Evolutionary conservation across 2,329 filamentous ascomycete genomes (phyloP), one percentile per base, ranked within the genome.

Genomic region (Neoascochyta sp.): DNA sequence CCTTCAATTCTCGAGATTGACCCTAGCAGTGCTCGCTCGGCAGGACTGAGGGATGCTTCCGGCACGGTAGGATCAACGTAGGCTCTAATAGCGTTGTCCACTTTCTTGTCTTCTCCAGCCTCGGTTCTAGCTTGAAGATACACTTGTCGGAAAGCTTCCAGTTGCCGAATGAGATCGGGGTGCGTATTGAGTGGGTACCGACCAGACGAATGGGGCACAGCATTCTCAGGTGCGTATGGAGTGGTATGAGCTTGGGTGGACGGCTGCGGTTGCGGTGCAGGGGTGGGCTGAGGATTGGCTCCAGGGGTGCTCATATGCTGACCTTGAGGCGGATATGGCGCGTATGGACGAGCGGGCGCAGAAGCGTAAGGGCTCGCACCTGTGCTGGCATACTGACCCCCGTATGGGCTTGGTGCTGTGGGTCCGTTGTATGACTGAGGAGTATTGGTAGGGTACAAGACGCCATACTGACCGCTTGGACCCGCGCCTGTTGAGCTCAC

Each of bases 11-110:
- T 42, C 15, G 41, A 38, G 16, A 62, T 54, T 3, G 54, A 42
- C 11, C 29, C 32, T n/a, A 54, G 38, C 10, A 63, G 29, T 10
- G 38, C 34, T 13, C 36, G 32, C 30, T 62, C 57, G 3, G 39
- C 23, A 3, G 41, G 39, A 4, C 48, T 58, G 29, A 63, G 41
- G 3, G 27, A 52, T 6, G 46, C 27, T 20, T 41, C 30, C 7
- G 45, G 36, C 11, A 52, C 45, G n/a, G 49, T 53, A 6, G 45
- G 39, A 16, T 53, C 47, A 8, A 61, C 42, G 16, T 53, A 51
- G 5, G 55, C 55, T 23, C 45, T 44, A 19, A 61, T 60, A 2
- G 55, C 55, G 27, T 60, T 61, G 36, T 62, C 52, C 3, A 60
- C 47, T 21, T 57, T 59, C 8, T 27, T 37, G 15, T 48, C 49